Base-by-base conservation (phyloP, 306 rosid species). In the Fragaria nilgerrensis region DNA sequence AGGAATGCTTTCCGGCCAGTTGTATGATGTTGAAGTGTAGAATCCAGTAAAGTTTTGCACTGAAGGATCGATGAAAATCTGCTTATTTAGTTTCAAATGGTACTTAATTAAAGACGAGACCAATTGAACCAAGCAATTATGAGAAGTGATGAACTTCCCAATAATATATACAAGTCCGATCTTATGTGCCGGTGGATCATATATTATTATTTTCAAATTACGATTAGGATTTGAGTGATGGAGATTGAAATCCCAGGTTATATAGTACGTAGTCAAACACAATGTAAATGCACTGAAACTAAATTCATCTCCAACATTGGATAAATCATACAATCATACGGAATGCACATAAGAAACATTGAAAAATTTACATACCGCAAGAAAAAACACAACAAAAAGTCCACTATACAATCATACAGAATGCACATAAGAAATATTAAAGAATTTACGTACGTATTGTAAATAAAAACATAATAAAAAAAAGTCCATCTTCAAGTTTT, bases 11-110 rank as follows among this genome's bases (percentile, higher is more conserved):
- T 64, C 69, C 11, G 45, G 45, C 45, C 69, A 34, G 14, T 64
- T 64, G 69, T 64, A 32, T 62, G 68, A 62, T 62, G 41, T 29
- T 62, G 68, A 62, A 62, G 68, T 62, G 68, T 27, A 62, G 10
- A 29, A 62, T 15, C 19, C 19, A 61, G 36, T 27, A 27, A 5
- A 1, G 11, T 27, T 14, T 14, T 27, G 39, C 39, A 61, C 39
- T 13, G 39, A 47, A 12, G 16, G 9, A 27, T 61, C 67, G 17
- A 25, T 29, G 67, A 12, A 32, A 32, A 32, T 32, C 36, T 32
- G 36, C 36, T 32, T 32, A 61, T 20, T 13, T 58, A 58, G 16
- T 25, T 61, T 61, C 67, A 61, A 27, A 61, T 61, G 67, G 5
- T 64, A 64, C 11, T 29, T 64, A 64, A 64, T 32, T 29, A 64